These are phyloP conservation scores for Fusarium longipes DNA, from an alignment of 2,329 filamentous ascomycete species.

Conservation along the genomic window DNA sequence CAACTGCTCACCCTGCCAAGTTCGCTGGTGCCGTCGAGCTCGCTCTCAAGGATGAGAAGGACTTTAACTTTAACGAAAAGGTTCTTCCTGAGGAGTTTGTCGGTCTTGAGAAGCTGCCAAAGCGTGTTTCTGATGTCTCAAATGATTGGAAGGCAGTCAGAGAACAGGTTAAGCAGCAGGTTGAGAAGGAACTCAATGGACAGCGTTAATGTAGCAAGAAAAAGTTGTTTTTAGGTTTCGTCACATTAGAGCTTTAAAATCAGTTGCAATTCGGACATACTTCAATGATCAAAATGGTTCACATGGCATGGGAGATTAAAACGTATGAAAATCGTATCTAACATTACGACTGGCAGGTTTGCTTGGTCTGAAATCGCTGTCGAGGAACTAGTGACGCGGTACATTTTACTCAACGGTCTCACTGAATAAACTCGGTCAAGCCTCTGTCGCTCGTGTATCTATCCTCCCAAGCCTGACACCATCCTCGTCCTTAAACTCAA, in stretches of 20 bases:
- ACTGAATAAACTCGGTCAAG: background rate
- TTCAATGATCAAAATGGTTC: too few relatives aligned
- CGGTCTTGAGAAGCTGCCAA: slow-evolving; percentile 80
- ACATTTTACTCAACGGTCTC: accelerated
- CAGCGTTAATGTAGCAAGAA: slow-evolving; percentile 13
- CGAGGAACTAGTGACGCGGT: too few relatives aligned
- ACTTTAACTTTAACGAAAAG: slow-evolving; percentile 78
- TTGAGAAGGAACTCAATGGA: slow-evolving; percentile 70
- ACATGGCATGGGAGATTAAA: too few relatives aligned
- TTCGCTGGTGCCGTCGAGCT: slow-evolving; percentile 87
- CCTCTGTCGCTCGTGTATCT: background rate
- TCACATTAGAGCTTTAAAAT: background rate
- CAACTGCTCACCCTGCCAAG: slow-evolving; percentile 96
- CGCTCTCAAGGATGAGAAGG: slow-evolving; percentile 76
- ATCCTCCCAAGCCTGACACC: background rate
- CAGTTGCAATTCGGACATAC: too few relatives aligned
- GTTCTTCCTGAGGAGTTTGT: slow-evolving; percentile 86
- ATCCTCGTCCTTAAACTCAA: background rate
- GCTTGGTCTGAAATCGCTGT: too few relatives aligned
- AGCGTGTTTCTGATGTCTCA: slow-evolving; percentile 75
- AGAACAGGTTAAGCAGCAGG: slow-evolving; percentile 78
- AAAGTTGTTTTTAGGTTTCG: slow-evolving; percentile 11
- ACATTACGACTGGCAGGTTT: too few relatives aligned
- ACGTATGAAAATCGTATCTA: too few relatives aligned
- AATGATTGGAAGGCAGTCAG: slow-evolving; percentile 81